Evolutionary conservation across 768 basidiomycete genomes (phyloP).

Genomic region (Boletus insuetus): DNA sequence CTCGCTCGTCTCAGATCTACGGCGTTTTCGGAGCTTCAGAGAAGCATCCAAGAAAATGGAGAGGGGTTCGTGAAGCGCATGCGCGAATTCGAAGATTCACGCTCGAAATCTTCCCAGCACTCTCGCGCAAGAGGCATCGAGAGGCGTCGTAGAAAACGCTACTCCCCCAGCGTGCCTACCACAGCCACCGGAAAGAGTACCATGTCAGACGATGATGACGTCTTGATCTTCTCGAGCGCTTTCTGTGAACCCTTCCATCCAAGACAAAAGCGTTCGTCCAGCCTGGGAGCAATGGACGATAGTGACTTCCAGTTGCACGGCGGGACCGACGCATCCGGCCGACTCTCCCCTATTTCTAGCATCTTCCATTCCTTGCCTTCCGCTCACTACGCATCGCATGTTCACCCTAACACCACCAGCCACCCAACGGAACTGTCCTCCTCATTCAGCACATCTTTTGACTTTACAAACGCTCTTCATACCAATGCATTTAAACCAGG

Average conservation of each 20-base stretch:
- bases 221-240: constrained; percentile 49
- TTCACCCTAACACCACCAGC: constrained; percentile 10
- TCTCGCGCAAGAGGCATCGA: constrained; percentile 39
- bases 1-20: constrained; percentile 51
- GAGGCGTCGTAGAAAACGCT: constrained; percentile 43
- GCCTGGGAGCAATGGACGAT: constrained; percentile 45
- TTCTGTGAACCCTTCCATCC: constrained; percentile 18
- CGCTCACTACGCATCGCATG: constrained; percentile 11
- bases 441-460: constrained; percentile 28
- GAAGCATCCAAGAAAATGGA: constrained; percentile 59
- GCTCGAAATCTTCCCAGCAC: constrained; percentile 40
- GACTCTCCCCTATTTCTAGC: constrained; percentile 23
- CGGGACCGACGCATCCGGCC: constrained; percentile 12
- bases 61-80: constrained; percentile 69
- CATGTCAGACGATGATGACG: constrained; percentile 44
- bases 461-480: constrained; percentile 22
- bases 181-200: constrained; percentile 18
- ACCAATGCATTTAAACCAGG: constrained; percentile 26
- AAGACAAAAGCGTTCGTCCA: constrained; percentile 43
- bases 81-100: constrained; percentile 64
- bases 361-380: constrained; percentile 18
- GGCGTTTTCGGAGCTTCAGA: constrained; percentile 65
- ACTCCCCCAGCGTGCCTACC: constrained; percentile 24
- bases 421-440: constrained; percentile 14
- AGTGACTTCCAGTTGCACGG: constrained; percentile 19